Evolutionary conservation across 805 yeast genomes (phyloP).

Genomic region (Candida alai): DNA sequence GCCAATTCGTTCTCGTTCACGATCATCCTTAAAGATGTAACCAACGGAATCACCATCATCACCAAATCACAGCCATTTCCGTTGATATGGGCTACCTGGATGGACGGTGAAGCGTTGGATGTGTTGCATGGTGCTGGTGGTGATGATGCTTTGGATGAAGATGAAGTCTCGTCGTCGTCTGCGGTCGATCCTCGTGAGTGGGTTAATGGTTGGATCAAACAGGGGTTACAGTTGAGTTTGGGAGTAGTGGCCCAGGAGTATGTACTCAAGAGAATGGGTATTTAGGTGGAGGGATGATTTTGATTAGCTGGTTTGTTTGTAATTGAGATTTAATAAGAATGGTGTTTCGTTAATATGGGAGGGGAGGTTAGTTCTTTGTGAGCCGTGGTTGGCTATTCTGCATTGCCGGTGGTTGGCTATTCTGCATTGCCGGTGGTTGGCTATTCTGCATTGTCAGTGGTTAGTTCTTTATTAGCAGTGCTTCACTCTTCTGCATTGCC

Average conservation of each 20-base stretch:
- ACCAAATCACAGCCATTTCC: conserved; percentile 91
- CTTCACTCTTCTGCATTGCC: no score
- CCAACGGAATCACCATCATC: conserved; percentile 68
- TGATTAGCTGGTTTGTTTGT: no score
- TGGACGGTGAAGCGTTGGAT: conserved; percentile 44
- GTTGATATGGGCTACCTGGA: conserved; percentile 87
- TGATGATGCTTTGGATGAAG: conserved; percentile 14
- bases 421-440: no score
- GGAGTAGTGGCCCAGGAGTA: conserved; percentile 90
- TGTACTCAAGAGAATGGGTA: conserved; percentile 86
- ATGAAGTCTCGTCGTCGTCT: conserved; percentile 26
- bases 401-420: no score
- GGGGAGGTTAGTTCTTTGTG: no score
- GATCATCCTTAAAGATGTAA: conserved; percentile 70
- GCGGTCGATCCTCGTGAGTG: conserved; percentile 39
- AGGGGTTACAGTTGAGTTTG: conserved; percentile 70
- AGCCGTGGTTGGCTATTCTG: no score
- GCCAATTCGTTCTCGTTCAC: conserved; percentile 69
- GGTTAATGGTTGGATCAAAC: conserved; percentile 43
- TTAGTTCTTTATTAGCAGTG: no score
- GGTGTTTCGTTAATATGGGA: no score
- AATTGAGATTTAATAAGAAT: no score
- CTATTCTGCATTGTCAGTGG: no score
- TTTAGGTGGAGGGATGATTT: no score
- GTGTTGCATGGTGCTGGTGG: conserved; percentile 19